These are phyloP conservation scores for Myriosclerotinia duriaeana DNA, from an alignment of 2,329 filamentous ascomycete genomes.

Conservation along the genomic window DNA sequence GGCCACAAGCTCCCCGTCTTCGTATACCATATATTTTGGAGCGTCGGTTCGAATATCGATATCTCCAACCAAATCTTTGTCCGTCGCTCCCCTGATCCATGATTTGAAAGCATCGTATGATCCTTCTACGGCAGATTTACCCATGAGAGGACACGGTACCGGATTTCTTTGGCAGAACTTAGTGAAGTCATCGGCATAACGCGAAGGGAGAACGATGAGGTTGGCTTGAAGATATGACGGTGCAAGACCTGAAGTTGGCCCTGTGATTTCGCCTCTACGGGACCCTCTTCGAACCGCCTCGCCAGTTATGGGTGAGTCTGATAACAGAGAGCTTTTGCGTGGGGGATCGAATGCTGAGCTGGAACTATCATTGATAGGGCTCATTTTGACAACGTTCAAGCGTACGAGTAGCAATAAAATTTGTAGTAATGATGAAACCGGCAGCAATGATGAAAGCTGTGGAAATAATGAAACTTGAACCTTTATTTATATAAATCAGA, in stretches of 20 bases:
- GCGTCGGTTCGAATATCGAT: slow-evolving; percentile 59
- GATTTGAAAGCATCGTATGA: slow-evolving; percentile 11
- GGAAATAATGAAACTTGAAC: background rate
- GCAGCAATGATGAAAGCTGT: background rate
- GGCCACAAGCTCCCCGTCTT: slow-evolving; percentile 46
- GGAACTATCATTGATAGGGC: background rate
- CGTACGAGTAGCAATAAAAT: no score
- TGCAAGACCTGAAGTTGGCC: slow-evolving; percentile 17
- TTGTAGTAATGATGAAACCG: background rate
- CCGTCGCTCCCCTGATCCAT: slow-evolving; percentile 36
- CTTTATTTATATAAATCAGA: background rate
- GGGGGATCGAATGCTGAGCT: background rate
- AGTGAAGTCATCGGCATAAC: slow-evolving; percentile 16
- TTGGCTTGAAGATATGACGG: slow-evolving; percentile 21
- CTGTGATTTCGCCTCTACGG: slow-evolving; percentile 1
- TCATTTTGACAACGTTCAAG: background rate
- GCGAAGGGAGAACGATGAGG: slow-evolving; percentile 18
- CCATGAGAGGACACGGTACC: slow-evolving; percentile 21
- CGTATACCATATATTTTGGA: slow-evolving; percentile 59
- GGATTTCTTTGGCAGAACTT: slow-evolving; percentile 19
- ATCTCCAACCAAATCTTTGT: slow-evolving; percentile 42
- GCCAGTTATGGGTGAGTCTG: background rate
- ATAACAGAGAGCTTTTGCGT: background rate
- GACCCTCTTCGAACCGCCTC: slow-evolving; percentile 3
- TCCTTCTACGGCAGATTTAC: slow-evolving; percentile 27